phyloP scores from a whole-genome alignment of 345 rosid genomes.

The Syzygium aromaticum region DNA sequence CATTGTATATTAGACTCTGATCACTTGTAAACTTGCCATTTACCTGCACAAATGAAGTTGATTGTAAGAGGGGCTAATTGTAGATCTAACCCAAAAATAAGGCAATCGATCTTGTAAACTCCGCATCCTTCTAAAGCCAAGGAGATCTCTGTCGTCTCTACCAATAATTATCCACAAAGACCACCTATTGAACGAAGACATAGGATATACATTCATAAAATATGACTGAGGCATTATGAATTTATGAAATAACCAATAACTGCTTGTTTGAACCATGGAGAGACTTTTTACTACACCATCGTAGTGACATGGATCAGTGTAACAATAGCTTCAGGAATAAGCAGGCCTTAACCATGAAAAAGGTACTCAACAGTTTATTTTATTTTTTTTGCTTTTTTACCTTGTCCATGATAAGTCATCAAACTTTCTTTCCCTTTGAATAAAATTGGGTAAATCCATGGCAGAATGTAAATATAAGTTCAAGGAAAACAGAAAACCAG shows the following conservation, averaged over 20 bases:
- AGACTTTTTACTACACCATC: background rate
- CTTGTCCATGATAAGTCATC: background rate
- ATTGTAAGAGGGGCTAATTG: background rate
- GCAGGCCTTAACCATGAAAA: background rate
- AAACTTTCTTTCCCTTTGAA: background rate
- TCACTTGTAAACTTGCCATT: constrained; percentile 88
- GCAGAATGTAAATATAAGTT: background rate
- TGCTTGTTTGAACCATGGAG: background rate
- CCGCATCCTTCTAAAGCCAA: background rate
- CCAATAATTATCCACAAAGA: background rate
- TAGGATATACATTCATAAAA: background rate
- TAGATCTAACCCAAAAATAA: background rate
- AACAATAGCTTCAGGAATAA: background rate
- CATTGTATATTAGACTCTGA: constrained; percentile 74
- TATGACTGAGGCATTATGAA: background rate
- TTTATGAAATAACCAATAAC: background rate
- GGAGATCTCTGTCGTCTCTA: background rate
- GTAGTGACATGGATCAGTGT: background rate
- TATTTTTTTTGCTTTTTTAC: background rate
- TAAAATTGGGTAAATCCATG: background rate
- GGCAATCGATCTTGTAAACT: background rate
- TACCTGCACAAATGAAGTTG: constrained; percentile 37
- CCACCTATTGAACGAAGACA: background rate
- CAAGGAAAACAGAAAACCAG: background rate
- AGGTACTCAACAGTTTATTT: background rate